These are phyloP conservation scores for Rhazya stricta DNA, from an alignment of 257 asterid genomes.

Conservation along the genomic window DNA sequence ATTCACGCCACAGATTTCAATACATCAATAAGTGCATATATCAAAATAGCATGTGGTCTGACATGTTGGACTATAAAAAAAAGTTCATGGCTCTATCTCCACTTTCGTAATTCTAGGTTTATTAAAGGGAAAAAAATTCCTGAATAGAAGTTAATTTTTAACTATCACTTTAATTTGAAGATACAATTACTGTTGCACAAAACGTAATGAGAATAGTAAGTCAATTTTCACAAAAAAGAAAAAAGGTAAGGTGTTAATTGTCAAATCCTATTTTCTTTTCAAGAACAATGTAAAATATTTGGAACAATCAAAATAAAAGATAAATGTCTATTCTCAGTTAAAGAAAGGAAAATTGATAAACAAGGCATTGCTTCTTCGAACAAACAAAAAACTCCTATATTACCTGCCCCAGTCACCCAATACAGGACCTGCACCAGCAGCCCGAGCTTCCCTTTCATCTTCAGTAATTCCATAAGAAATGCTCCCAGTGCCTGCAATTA, in stretches of 20 bases:
- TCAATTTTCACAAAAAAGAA: neutral
- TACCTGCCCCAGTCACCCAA: conserved; percentile 99
- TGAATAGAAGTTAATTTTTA: neutral
- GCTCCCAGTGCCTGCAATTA: conserved; percentile 94
- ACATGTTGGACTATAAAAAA: neutral
- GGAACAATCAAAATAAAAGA: neutral
- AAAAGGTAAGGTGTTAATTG: neutral
- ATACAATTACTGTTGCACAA: neutral
- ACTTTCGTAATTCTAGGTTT: neutral
- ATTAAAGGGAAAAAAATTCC: neutral
- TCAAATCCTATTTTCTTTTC: neutral
- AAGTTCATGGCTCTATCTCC: neutral
- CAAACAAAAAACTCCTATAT: neutral
- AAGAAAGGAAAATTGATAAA: neutral
- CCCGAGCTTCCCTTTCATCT: conserved; percentile 90
- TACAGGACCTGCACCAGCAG: conserved; percentile 98
- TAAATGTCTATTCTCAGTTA: neutral
- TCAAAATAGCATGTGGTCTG: neutral
- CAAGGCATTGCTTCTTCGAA: neutral
- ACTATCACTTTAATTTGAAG: neutral
- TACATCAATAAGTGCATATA: neutral
- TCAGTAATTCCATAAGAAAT: conserved; percentile 90
- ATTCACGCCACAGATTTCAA: neutral
- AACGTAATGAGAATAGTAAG: neutral
- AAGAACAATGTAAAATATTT: neutral